Evolutionary conservation across 176 grass and related monocot genomes (phyloP).

Genomic region (Aegilops longissima): DNA sequence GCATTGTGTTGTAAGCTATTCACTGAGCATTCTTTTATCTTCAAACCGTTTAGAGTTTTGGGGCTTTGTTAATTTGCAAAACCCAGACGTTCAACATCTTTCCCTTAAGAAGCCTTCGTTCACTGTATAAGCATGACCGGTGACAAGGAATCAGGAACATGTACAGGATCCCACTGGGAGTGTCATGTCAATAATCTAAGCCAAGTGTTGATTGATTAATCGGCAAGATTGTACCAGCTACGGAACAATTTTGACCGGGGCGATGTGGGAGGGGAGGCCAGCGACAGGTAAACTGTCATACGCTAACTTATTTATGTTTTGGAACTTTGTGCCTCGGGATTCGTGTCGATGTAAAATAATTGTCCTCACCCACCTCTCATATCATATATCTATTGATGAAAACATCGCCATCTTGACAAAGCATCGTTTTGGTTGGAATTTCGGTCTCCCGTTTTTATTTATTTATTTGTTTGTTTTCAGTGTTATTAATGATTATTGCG

Average conservation of each 20-base stretch:
- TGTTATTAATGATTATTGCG: background rate
- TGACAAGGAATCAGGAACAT: background rate
- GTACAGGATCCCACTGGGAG: background rate
- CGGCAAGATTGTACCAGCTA: background rate
- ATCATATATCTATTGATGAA: too few species aligned
- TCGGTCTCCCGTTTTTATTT: background rate
- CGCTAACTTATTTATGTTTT: background rate
- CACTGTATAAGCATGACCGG: background rate
- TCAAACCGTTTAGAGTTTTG: too few species aligned
- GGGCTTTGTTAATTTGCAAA: too few species aligned
- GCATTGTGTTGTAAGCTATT: too few species aligned
- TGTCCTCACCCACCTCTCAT: background rate
- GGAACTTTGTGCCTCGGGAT: background rate
- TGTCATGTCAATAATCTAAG: background rate
- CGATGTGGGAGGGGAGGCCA: background rate
- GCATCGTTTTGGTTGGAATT: background rate
- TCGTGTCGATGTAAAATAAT: background rate
- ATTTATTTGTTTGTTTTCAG: background rate
- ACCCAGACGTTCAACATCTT: too few species aligned
- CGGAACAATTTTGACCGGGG: slow-evolving; percentile 7
- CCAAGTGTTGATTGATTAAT: background rate
- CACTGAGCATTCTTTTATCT: too few species aligned
- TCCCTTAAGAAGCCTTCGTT: background rate
- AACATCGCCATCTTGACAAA: background rate
- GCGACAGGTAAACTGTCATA: background rate